Evolutionary conservation across 768 basidiomycete species (phyloP).

Genomic region (Auricularia sp.): DNA sequence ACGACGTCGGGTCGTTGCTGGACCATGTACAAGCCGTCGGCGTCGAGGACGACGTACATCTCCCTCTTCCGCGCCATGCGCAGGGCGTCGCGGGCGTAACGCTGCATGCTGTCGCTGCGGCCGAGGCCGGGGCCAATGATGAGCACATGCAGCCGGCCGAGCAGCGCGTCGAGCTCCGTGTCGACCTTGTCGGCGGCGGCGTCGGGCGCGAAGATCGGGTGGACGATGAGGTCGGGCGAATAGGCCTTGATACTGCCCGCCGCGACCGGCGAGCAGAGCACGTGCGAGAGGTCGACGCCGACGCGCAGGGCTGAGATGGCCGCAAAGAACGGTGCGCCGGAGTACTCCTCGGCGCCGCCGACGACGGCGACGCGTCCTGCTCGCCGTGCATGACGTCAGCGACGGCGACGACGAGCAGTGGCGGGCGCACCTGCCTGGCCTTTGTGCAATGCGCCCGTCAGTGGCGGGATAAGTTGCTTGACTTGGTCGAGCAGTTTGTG

Average conservation of each 20-base stretch:
- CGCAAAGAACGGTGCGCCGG: conserved; percentile 94
- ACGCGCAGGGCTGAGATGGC: conserved; percentile 83
- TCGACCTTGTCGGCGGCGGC: conserved; percentile 34
- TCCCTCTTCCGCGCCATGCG: conserved; percentile 58
- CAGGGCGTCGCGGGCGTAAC: conserved; percentile 66
- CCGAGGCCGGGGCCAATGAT: conserved; percentile 93
- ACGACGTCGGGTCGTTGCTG: conserved; percentile 65
- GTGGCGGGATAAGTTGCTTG: conserved; percentile 78
- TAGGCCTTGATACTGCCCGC: conserved; percentile 93
- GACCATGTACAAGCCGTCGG: conserved; percentile 81
- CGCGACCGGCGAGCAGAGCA: conserved; percentile 91
- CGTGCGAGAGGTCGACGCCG: conserved; percentile 91
- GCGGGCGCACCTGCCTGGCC: conserved; percentile 74
- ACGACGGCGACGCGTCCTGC: conserved; percentile 84
- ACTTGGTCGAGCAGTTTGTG: conserved; percentile 58
- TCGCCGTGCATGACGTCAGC: neutral
- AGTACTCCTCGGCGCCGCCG: conserved; percentile 88
- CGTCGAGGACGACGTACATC: conserved; percentile 90
- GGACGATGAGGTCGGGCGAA: conserved; percentile 94
- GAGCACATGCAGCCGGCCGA: conserved; percentile 83
- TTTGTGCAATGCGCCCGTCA: conserved; percentile 83
- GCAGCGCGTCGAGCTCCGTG: conserved; percentile 49
- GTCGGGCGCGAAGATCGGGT: conserved; percentile 63
- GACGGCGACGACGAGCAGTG: neutral
- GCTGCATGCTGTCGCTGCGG: conserved; percentile 82